These are phyloP conservation scores for Melampsora larici-populina DNA, from an alignment of 1,284 basidiomycete genomes.

Conservation along the genomic window DNA sequence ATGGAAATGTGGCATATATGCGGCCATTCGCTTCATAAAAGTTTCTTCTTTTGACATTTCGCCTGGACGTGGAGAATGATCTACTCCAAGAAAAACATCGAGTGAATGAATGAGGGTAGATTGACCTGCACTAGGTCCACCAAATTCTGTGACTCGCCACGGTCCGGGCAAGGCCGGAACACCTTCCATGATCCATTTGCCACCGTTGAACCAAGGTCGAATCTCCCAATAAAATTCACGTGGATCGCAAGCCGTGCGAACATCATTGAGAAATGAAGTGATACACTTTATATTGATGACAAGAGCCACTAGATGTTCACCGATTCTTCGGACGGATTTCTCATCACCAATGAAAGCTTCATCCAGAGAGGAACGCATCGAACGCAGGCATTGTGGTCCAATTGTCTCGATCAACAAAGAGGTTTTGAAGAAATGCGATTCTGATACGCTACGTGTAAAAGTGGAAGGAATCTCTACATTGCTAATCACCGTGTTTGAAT, in stretches of 20 bases:
- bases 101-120: slow-evolving; percentile 82
- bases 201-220: slow-evolving; percentile 87
- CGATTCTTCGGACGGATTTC: slow-evolving; percentile 70
- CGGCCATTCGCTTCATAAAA: slow-evolving; percentile 75
- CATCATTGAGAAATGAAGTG: slow-evolving; percentile 62
- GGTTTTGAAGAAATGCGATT: slow-evolving; percentile 82
- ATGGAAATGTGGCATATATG: slow-evolving; percentile 88
- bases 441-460: slow-evolving; percentile 79
- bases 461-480: slow-evolving; percentile 66
- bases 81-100: slow-evolving; percentile 82
- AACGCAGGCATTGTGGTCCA: slow-evolving; percentile 76
- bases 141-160: slow-evolving; percentile 60
- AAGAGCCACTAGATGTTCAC: slow-evolving; percentile 67
- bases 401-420: slow-evolving; percentile 85
- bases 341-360: slow-evolving; percentile 84
- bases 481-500: slow-evolving; percentile 50
- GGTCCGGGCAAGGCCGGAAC: slow-evolving; percentile 58
- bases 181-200: slow-evolving; percentile 79
- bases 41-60: slow-evolving; percentile 53
- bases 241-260: slow-evolving; percentile 73
- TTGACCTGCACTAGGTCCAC: slow-evolving; percentile 86
- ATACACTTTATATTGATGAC: slow-evolving; percentile 67
- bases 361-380: slow-evolving; percentile 86
- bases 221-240: slow-evolving; percentile 77
- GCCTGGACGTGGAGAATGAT: slow-evolving; percentile 58